phyloP scores from a whole-genome alignment of 768 basidiomycete genomes.

The Amanita pallidorosea region DNA sequence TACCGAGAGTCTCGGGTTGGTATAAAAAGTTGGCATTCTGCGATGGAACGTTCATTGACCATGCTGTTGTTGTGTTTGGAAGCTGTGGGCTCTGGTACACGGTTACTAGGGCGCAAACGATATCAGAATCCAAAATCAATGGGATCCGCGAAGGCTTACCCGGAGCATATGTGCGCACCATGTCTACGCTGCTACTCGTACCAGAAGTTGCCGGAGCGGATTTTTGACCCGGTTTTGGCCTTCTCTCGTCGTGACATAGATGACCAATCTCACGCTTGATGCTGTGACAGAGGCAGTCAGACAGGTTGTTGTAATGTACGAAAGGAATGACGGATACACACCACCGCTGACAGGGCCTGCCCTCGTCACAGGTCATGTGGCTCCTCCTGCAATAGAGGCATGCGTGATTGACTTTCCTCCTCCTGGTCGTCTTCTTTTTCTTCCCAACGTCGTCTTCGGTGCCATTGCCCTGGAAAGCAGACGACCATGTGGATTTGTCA shows the following conservation, averaged over 20 bases:
- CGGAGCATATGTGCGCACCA: conserved; percentile 33
- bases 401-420: conserved; percentile 86
- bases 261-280: conserved; percentile 96
- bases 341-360: conserved; percentile 89
- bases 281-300: conserved; percentile 26
- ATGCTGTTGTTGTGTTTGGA: conserved; percentile 29
- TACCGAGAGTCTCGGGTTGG: conserved; percentile 65
- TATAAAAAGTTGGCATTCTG: conserved; percentile 39
- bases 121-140: neutral
- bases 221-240: conserved; percentile 40
- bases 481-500: neutral
- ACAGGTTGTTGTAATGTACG: conserved; percentile 7
- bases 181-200: conserved; percentile 13
- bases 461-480: conserved; percentile 1
- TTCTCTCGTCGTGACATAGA: conserved; percentile 82
- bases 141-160: conserved; percentile 18
- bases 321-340: conserved; percentile 28
- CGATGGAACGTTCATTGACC: conserved; percentile 43
- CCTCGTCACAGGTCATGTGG: conserved; percentile 90
- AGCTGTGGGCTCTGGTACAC: conserved; percentile 23
- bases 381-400: conserved; percentile 89
- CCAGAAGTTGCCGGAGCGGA: conserved; percentile 19
- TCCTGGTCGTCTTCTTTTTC: conserved; percentile 47
- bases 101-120: conserved; percentile 17
- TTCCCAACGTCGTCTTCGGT: conserved; percentile 27